Evolutionary conservation across 176 grass and related monocot species (phyloP), one percentile per base, ranked within the genome.

Genomic region (Neostapfia colusana): DNA sequence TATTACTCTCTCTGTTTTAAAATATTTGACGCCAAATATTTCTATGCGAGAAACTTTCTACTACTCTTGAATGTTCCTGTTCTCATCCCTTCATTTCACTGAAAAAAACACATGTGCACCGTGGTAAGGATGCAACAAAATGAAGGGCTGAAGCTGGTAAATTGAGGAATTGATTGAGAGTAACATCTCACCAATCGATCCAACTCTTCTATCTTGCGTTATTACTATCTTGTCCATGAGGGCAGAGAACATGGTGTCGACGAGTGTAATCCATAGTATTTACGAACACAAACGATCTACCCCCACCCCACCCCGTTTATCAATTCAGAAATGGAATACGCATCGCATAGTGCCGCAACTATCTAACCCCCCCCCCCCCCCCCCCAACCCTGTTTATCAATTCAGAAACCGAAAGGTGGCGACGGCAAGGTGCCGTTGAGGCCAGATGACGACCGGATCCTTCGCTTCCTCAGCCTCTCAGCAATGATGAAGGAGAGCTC

Each of bases 401-500:
- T 25, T 96, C 38, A 96, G 78, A 96, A 76, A 70, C 74, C 44
- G 10, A 89, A 89, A 14, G 81, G 69, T 6, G 88, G 84, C 70
- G 91, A 76, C 3, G 82, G 79, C 54, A 85, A 55, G 42, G 72
- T 56, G 49, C 34, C 71, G 76, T 56, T 72, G 27, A 74, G 83
- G 39, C 73, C 43, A 0, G 89, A 96, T 0, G 80, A 89, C 5
- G 80, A 78, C 45, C 79, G 84, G 84, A 89, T 92, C 69, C 93
- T 86, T 77, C 87, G 87, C 66, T 75, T 92, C 79, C 93, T 89
- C 23, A 96, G 89, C 81, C 87, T 87, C 87, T 96, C 93, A 0
- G 89, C 89, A 37, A 96, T 83, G n/a, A 96, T 90, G 81, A 96
- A 96, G 15, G 93, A 45, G 40, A 96, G 84, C 84, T 96, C 93